phyloP scores from a whole-genome alignment of 306 rosid genomes.

The Clitoria ternatea region DNA sequence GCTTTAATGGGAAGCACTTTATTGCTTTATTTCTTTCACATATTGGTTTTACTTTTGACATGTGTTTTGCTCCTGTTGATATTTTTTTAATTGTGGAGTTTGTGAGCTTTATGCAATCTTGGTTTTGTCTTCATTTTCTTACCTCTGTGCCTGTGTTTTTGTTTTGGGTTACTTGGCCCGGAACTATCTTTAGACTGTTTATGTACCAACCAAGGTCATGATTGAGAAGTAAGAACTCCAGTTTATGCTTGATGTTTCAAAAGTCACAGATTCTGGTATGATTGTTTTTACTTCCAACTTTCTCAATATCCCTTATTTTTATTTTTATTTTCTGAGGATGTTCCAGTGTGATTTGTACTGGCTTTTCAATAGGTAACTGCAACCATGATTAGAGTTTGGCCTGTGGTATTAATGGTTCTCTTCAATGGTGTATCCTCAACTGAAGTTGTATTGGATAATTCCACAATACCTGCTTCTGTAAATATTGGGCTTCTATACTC shows the following conservation, averaged over 20 bases:
- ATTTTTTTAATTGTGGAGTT: too few relatives aligned
- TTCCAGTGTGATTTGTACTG: slow-evolving; percentile 31
- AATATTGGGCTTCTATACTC: slow-evolving; percentile 71
- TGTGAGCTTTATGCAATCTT: too few relatives aligned
- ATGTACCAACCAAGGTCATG: neutral
- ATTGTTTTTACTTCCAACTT: slow-evolving; percentile 17
- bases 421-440: slow-evolving; percentile 42
- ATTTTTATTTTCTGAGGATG: neutral
- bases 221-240: neutral
- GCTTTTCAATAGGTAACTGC: slow-evolving; percentile 13
- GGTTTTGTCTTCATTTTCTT: too few relatives aligned
- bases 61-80: slow-evolving; percentile 15
- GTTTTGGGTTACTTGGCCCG: neutral
- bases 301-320: neutral
- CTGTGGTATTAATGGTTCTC: slow-evolving; percentile 41
- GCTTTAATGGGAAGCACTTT: neutral
- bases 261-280: neutral
- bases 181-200: neutral
- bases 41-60: neutral
- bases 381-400: slow-evolving; percentile 49
- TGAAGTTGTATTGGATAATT: slow-evolving; percentile 42
- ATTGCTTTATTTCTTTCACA: slow-evolving; percentile 15
- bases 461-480: slow-evolving; percentile 53
- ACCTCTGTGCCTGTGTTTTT: slow-evolving; percentile 3
- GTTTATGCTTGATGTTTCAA: neutral